Conservation (phyloP, 352 stramenopile species). For the Hyaloperonospora brassicae region DNA sequence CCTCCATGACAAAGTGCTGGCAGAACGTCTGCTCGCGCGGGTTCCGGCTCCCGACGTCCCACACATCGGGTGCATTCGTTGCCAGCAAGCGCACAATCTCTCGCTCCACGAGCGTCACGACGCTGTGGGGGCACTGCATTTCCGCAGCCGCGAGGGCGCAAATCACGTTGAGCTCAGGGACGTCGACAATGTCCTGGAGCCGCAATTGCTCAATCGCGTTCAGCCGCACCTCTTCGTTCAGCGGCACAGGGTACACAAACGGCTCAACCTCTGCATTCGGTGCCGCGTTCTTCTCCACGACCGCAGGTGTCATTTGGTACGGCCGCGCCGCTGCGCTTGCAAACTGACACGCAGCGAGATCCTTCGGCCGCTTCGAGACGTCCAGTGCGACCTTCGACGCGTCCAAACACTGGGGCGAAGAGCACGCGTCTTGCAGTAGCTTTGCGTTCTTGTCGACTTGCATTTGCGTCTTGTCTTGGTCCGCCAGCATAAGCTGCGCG, state of each 20-base stretch:
- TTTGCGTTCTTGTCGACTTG: constrained; percentile 14
- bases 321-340: not conserved
- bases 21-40: constrained; percentile 38
- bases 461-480: constrained; percentile 13
- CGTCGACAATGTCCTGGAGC: constrained; percentile 16
- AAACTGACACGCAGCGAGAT: not conserved
- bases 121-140: constrained; percentile 25
- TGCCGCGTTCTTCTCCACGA: constrained; percentile 24
- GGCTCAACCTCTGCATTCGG: constrained; percentile 7
- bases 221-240: constrained; percentile 31
- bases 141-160: constrained; percentile 34
- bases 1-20: constrained; percentile 40
- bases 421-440: constrained; percentile 3
- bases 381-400: constrained; percentile 11
- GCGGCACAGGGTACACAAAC: constrained; percentile 16
- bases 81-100: constrained; percentile 31
- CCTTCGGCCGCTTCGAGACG: not conserved
- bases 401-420: not conserved
- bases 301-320: not conserved
- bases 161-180: constrained; percentile 28
- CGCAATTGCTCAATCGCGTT: constrained; percentile 26
- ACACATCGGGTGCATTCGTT: constrained; percentile 22
- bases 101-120: constrained; percentile 41
- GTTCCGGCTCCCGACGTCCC: constrained; percentile 11
- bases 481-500: constrained; percentile 14